phyloP scores from a whole-genome alignment of 352 stramenopile species.

The Plasmopara halstedii region DNA sequence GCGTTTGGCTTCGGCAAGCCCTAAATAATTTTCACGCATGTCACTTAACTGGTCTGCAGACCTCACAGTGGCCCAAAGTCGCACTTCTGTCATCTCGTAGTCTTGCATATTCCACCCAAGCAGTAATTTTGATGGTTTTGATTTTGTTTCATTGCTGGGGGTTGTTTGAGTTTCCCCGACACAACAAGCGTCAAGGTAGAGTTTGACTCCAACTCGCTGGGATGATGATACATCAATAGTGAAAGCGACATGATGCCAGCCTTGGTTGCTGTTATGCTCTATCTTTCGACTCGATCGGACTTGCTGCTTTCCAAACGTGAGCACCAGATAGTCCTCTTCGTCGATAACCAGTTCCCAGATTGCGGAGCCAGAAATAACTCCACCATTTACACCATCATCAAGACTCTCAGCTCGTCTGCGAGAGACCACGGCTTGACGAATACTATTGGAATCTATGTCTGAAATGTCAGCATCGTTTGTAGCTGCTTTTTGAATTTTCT shows the following conservation, averaged over 20 bases:
- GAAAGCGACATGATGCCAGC: conserved; percentile 70
- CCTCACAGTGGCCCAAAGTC: conserved; percentile 64
- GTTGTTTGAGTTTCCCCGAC: conserved; percentile 41
- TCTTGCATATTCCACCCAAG: conserved; percentile 41
- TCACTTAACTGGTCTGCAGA: conserved; percentile 67
- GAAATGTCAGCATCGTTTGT: conserved; percentile 16
- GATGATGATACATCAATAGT: conserved; percentile 49
- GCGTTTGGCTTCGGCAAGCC: conserved; percentile 72
- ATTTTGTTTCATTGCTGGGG: conserved; percentile 28
- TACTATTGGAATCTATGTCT: conserved; percentile 3
- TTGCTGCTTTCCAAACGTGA: conserved; percentile 38
- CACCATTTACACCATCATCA: conserved; percentile 14
- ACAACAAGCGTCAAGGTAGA: conserved; percentile 53
- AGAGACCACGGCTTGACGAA: conserved; percentile 16
- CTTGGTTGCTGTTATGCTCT: conserved; percentile 12
- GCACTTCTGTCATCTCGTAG: conserved; percentile 70
- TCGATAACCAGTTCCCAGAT: conserved; percentile 46
- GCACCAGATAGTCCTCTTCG: conserved; percentile 34
- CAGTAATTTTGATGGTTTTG: conserved; percentile 36
- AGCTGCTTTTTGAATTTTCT: conserved; percentile 19
- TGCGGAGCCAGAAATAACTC: conserved; percentile 12
- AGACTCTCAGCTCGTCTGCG: conserved; percentile 13
- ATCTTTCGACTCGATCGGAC: conserved; percentile 38
- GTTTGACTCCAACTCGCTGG: conserved; percentile 38
- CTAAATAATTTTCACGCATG: conserved; percentile 85